Conservation (phyloP, 2,329 filamentous ascomycete genomes). For the Paracorniculantispora psalliotae region DNA sequence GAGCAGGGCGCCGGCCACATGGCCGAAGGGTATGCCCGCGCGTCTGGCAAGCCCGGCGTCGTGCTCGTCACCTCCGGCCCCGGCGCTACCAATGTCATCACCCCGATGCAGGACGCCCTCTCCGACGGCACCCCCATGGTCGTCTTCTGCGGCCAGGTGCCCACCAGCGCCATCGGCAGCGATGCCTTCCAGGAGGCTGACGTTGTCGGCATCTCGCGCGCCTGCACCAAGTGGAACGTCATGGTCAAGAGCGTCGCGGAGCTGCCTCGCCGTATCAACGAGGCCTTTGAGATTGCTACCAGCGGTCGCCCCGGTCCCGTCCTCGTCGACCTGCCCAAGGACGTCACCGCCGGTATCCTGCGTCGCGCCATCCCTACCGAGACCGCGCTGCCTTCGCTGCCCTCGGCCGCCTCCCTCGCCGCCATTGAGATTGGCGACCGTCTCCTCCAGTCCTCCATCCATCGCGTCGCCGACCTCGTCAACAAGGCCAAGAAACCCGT, state of each 20-base stretch:
- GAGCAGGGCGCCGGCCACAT: slow-evolving; percentile 98
- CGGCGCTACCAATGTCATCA: slow-evolving; percentile 93
- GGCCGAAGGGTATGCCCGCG: slow-evolving; percentile 89
- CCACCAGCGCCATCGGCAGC: slow-evolving; percentile 82
- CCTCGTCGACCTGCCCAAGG: slow-evolving; percentile 92
- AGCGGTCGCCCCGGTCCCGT: slow-evolving; percentile 91
- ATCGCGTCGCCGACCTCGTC: slow-evolving; percentile 73
- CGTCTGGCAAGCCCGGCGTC: slow-evolving; percentile 88
- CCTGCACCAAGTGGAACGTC: slow-evolving; percentile 98
- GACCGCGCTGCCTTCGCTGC: slow-evolving; percentile 20
- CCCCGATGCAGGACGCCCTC: slow-evolving; percentile 91
- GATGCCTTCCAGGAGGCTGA: slow-evolving; percentile 98
- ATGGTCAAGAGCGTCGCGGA: slow-evolving; percentile 96
- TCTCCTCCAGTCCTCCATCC: slow-evolving; percentile 69
- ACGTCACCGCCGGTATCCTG: slow-evolving; percentile 83
- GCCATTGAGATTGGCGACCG: slow-evolving; percentile 35
- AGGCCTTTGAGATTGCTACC: slow-evolving; percentile 96
- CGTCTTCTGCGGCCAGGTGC: slow-evolving; percentile 91
- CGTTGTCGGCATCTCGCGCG: slow-evolving; percentile 84
- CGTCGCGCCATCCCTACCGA: slow-evolving; percentile 81
- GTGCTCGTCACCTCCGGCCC: slow-evolving; percentile 89
- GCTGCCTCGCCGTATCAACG: slow-evolving; percentile 88
- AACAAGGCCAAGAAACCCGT: slow-evolving; percentile 91
- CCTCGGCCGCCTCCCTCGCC: too few relatives aligned
- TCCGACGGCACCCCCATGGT: slow-evolving; percentile 94